These are phyloP conservation scores for Cryptococcus sp. DNA, from an alignment of 1,284 basidiomycete species.

Conservation along the genomic window DNA sequence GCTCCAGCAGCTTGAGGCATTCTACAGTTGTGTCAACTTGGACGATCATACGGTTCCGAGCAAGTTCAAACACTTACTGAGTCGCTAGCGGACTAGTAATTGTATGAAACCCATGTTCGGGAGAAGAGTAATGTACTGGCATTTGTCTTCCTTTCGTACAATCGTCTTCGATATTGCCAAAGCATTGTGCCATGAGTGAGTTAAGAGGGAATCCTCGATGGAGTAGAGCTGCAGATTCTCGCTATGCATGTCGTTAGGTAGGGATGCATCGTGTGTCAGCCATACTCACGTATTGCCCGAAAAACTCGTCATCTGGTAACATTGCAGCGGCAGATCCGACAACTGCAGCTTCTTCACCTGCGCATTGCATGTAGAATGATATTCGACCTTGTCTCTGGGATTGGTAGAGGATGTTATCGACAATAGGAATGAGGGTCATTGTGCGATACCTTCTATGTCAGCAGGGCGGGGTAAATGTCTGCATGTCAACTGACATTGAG, in stretches of 20 bases:
- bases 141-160: constrained; percentile 82
- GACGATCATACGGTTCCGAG: background rate
- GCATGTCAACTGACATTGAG: constrained; percentile 55
- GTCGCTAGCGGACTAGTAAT: constrained; percentile 93
- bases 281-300: constrained; percentile 52
- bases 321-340: constrained; percentile 85
- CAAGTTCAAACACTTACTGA: constrained; percentile 50
- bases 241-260: constrained; percentile 50
- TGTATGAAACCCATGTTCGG: constrained; percentile 80
- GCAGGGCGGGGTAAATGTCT: background rate
- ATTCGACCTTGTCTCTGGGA: constrained; percentile 91
- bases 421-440: constrained; percentile 76
- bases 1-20: constrained; percentile 95
- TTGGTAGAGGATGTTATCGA: constrained; percentile 86
- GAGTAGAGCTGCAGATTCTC: constrained; percentile 83
- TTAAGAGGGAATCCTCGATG: constrained; percentile 77
- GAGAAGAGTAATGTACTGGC: constrained; percentile 86
- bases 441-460: constrained; percentile 59
- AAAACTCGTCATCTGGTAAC: constrained; percentile 70
- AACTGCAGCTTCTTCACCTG: constrained; percentile 88
- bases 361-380: constrained; percentile 71
- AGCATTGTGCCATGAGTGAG: constrained; percentile 78
- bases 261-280: constrained; percentile 17
- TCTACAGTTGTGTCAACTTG: constrained; percentile 8
- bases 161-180: constrained; percentile 76